Conservation (phyloP, 768 basidiomycete genomes). For the Lyophyllum decastes region DNA sequence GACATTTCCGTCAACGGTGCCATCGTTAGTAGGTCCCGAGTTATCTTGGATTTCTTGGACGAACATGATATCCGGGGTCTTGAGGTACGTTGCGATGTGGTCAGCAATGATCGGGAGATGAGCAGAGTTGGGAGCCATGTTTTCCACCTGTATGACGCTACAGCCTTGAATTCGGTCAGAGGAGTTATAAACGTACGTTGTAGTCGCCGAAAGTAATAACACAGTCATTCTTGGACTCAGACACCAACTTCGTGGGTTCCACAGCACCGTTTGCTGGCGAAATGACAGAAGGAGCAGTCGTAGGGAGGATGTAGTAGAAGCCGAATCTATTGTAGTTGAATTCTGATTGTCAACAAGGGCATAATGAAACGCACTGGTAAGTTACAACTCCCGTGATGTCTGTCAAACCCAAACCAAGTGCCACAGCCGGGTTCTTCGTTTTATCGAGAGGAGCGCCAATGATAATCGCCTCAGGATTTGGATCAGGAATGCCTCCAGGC, state of each 20-base stretch:
- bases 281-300: slow-evolving; percentile 52
- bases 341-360: background rate
- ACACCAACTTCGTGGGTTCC: slow-evolving; percentile 40
- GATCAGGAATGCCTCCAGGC: slow-evolving; percentile 50
- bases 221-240: slow-evolving; percentile 36
- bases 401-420: slow-evolving; percentile 44
- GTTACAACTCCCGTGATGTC: slow-evolving; percentile 59
- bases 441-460: slow-evolving; percentile 57
- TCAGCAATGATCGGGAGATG: slow-evolving; percentile 50
- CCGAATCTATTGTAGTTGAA: slow-evolving; percentile 35
- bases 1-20: slow-evolving; percentile 51
- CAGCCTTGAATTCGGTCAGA: background rate
- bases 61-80: slow-evolving; percentile 59
- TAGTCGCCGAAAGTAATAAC: slow-evolving; percentile 59
- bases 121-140: slow-evolving; percentile 49
- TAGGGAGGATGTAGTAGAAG: slow-evolving; percentile 58
- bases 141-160: slow-evolving; percentile 45
- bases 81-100: slow-evolving; percentile 52
- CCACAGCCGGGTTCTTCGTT: slow-evolving; percentile 47
- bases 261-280: slow-evolving; percentile 34
- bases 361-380: slow-evolving; percentile 43
- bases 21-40: slow-evolving; percentile 52
- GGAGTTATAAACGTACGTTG: slow-evolving; percentile 39
- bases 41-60: slow-evolving; percentile 69
- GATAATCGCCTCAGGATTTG: slow-evolving; percentile 58